Conservation (phyloP, 768 basidiomycete species). For the Agaricus subrufescens region DNA sequence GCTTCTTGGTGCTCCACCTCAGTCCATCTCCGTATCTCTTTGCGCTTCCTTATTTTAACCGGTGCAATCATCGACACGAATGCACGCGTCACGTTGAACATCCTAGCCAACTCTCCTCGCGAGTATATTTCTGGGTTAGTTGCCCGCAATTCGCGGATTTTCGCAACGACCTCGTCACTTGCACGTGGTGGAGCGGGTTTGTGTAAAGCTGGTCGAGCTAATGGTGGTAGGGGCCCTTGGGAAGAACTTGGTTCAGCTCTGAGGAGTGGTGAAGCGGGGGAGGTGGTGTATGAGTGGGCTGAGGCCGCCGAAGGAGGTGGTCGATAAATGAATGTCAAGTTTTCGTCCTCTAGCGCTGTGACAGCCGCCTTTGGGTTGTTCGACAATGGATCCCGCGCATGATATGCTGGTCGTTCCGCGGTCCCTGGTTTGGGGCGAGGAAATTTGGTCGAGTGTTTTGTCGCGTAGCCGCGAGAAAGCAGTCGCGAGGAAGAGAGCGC, state of each 20-base stretch:
- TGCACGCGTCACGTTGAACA: slow-evolving; percentile 67
- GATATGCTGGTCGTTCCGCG: slow-evolving; percentile 51
- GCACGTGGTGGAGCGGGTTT: slow-evolving; percentile 32
- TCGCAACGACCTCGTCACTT: slow-evolving; percentile 46
- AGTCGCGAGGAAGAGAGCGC: slow-evolving; percentile 21
- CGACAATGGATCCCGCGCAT: slow-evolving; percentile 52
- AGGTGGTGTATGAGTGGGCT: slow-evolving; percentile 64
- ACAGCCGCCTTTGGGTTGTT: slow-evolving; percentile 50
- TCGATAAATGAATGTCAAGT: slow-evolving; percentile 77
- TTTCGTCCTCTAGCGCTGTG: slow-evolving; percentile 43
- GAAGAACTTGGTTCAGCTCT: slow-evolving; percentile 27
- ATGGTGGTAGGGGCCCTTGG: slow-evolving; percentile 38
- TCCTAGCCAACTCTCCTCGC: slow-evolving; percentile 62
- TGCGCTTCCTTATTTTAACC: slow-evolving; percentile 47
- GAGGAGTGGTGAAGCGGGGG: slow-evolving; percentile 70
- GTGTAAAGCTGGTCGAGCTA: slow-evolving; percentile 36
- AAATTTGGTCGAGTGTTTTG: slow-evolving; percentile 25
- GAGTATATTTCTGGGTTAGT: slow-evolving; percentile 57
- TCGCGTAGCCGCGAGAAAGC: slow-evolving; percentile 36
- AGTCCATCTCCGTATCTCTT: slow-evolving; percentile 33
- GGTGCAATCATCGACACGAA: slow-evolving; percentile 67
- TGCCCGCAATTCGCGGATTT: slow-evolving; percentile 54
- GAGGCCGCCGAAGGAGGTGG: slow-evolving; percentile 78
- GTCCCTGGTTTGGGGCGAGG: slow-evolving; percentile 48
- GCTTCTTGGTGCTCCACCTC: slow-evolving; percentile 42